Evolutionary conservation across 257 asterid genomes (phyloP).

Genomic region (Craterostigma plantagineum): DNA sequence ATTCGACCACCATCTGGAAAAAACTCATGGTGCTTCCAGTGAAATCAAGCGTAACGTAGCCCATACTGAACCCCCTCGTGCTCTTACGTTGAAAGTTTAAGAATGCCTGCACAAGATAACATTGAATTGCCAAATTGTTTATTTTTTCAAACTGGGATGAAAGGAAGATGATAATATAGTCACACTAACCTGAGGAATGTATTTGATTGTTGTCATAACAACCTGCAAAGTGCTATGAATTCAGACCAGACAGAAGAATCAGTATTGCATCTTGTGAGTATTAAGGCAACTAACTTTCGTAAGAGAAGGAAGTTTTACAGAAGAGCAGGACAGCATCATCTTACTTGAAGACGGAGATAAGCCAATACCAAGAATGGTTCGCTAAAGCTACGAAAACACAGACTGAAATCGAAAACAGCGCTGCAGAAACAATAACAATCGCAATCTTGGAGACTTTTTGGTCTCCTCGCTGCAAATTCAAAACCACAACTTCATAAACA

Average conservation of each 20-base stretch:
- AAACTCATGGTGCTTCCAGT: conserved; percentile 67
- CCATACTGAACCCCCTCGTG: conserved; percentile 85
- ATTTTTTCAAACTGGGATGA: not conserved
- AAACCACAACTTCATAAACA: not conserved
- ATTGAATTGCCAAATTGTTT: not conserved
- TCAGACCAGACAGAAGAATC: too few species aligned
- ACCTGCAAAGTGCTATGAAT: conserved; percentile 79
- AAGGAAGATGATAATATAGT: not conserved
- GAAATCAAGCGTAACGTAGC: conserved; percentile 79
- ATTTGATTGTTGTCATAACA: conserved; percentile 73
- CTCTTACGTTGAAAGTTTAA: conserved; percentile 65
- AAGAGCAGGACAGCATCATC: conserved; percentile 10
- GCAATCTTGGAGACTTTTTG: conserved; percentile 57
- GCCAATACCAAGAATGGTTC: conserved; percentile 80
- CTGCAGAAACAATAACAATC: conserved; percentile 25
- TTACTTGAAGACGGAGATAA: conserved; percentile 80
- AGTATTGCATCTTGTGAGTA: too few species aligned
- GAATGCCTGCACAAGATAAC: conserved; percentile 24
- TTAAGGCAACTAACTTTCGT: too few species aligned
- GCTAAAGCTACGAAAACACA: conserved; percentile 57
- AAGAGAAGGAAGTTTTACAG: not conserved
- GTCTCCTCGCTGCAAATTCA: conserved; percentile 44
- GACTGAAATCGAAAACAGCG: conserved; percentile 53
- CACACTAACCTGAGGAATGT: conserved; percentile 79
- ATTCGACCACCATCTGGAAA: conserved; percentile 76